These are phyloP conservation scores for Scortechinia acanthostroma DNA, from an alignment of 2,329 filamentous ascomycete genomes.

Conservation along the genomic window DNA sequence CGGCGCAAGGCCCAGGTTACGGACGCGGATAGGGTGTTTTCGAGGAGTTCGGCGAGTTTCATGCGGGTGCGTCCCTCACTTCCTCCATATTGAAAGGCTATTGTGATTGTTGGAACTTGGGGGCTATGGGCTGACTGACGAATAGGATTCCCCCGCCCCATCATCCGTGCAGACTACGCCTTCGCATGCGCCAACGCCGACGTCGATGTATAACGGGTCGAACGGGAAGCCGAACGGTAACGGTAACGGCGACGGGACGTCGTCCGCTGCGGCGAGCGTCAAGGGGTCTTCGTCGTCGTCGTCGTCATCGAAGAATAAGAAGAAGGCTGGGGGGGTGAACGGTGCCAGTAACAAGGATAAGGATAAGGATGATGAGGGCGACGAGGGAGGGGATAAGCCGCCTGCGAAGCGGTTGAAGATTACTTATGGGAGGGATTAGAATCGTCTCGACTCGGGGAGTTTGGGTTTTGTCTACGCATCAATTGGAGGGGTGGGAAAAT, in stretches of 20 bases:
- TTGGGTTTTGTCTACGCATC: neutral
- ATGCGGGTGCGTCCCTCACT: slow-evolving; percentile 16
- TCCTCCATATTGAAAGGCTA: neutral
- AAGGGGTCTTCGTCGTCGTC: slow-evolving; percentile 12
- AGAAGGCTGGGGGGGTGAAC: slow-evolving; percentile 17
- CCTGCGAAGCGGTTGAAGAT: slow-evolving; percentile 32
- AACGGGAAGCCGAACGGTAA: slow-evolving; percentile 14
- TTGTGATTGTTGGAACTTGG: neutral
- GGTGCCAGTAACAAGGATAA: slow-evolving; percentile 14
- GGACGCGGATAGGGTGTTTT: slow-evolving; percentile 36
- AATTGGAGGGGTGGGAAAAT: neutral
- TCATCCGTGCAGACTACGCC: slow-evolving; percentile 34
- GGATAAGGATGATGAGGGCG: slow-evolving; percentile 18
- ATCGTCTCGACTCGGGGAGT: neutral
- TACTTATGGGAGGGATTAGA: slow-evolving; percentile 29
- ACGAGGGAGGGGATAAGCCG: slow-evolving; percentile 25
- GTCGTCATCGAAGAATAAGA: slow-evolving; percentile 30
- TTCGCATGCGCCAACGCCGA: slow-evolving; percentile 33
- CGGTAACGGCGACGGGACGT: too few species aligned
- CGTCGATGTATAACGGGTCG: slow-evolving; percentile 18
- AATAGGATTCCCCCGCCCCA: slow-evolving; percentile 28
- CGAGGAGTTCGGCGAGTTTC: slow-evolving; percentile 35
- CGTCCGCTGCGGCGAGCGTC: slow-evolving; percentile 16
- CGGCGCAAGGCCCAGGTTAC: slow-evolving; percentile 31
- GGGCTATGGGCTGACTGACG: neutral